Percentiles rank a stretch among this genome's conserved stretches.
Evolutionary conservation across 2,329 filamentous ascomycete genomes (phyloP).

Genomic region (Sporothrix luriei): DNA sequence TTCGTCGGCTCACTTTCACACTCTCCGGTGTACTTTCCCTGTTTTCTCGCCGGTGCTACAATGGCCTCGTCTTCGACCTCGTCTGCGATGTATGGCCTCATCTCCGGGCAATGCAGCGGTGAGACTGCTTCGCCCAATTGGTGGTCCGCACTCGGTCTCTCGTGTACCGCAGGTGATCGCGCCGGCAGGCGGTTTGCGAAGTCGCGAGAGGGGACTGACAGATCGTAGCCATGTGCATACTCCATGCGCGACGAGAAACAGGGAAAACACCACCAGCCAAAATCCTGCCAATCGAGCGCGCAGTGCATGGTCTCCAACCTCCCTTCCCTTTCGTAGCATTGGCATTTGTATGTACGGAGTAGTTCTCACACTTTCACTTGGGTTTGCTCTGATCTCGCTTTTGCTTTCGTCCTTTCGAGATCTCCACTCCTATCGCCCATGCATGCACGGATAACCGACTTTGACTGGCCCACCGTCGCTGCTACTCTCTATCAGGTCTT

Average conservation of each 20-base stretch:
- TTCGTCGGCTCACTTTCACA: not conserved
- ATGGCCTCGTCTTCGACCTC: slow-evolving; percentile 7
- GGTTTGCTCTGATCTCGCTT: not conserved
- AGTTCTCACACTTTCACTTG: not conserved
- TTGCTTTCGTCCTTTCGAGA: not conserved
- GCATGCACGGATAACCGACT: slow-evolving; percentile 33
- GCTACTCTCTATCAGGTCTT: slow-evolving; percentile 30
- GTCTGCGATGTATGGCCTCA: not conserved
- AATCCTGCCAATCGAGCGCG: slow-evolving; percentile 13
- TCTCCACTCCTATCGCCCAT: slow-evolving; percentile 18
- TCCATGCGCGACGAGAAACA: not conserved
- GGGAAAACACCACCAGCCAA: not conserved
- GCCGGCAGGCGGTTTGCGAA: not conserved
- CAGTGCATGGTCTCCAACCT: not conserved
- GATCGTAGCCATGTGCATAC: not conserved
- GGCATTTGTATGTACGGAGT: no score
- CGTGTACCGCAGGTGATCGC: not conserved
- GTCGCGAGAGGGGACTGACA: not conserved
- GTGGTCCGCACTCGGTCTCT: not conserved
- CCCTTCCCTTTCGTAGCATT: not conserved
- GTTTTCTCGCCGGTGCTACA: not conserved
- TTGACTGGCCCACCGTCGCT: slow-evolving; percentile 28
- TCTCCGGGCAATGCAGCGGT: not conserved
- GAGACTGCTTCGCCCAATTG: not conserved
- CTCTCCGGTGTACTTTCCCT: slow-evolving; percentile 5